Conservation (phyloP, 352 stramenopile genomes). For the Phytophthora aleatoria region DNA sequence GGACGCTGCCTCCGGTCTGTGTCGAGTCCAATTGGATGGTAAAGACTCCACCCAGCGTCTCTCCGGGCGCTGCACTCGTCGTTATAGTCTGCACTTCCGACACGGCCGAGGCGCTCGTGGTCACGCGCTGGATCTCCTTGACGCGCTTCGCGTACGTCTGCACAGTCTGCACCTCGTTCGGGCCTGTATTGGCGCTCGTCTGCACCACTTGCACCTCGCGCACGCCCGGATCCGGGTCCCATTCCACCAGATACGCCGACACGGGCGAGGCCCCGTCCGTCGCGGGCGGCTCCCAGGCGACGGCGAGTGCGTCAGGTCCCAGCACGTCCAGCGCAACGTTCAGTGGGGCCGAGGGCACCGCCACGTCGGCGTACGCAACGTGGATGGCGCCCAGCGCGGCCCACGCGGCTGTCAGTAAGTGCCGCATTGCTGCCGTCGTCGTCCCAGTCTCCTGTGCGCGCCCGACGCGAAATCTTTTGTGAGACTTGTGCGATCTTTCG, state of each 20-base stretch:
- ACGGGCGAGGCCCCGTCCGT: slow-evolving; percentile 79
- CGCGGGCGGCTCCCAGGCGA: slow-evolving; percentile 76
- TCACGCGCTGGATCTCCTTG: slow-evolving; percentile 90
- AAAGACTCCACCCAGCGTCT: slow-evolving; percentile 89
- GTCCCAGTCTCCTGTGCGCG: background rate
- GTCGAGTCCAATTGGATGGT: slow-evolving; percentile 93
- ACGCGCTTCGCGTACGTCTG: slow-evolving; percentile 84
- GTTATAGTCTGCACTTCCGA: slow-evolving; percentile 88
- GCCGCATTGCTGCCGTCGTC: slow-evolving; percentile 13
- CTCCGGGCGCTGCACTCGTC: slow-evolving; percentile 79
- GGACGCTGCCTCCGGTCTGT: slow-evolving; percentile 77
- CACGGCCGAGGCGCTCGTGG: slow-evolving; percentile 63
- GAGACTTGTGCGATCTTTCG: slow-evolving; percentile 9
- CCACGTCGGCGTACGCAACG: slow-evolving; percentile 14
- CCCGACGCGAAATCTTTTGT: slow-evolving; percentile 10
- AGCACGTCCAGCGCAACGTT: slow-evolving; percentile 72
- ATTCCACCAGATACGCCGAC: slow-evolving; percentile 88
- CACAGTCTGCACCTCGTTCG: slow-evolving; percentile 95
- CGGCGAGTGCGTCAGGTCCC: slow-evolving; percentile 69
- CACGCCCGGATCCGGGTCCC: slow-evolving; percentile 90
- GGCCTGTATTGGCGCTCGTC: slow-evolving; percentile 79
- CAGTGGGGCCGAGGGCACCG: slow-evolving; percentile 52
- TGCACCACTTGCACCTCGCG: slow-evolving; percentile 90
- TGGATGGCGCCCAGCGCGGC: slow-evolving; percentile 8
- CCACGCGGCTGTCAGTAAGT: slow-evolving; percentile 5